Evolutionary conservation across 768 basidiomycete species (phyloP).

Genomic region (Pluteus cervinus): DNA sequence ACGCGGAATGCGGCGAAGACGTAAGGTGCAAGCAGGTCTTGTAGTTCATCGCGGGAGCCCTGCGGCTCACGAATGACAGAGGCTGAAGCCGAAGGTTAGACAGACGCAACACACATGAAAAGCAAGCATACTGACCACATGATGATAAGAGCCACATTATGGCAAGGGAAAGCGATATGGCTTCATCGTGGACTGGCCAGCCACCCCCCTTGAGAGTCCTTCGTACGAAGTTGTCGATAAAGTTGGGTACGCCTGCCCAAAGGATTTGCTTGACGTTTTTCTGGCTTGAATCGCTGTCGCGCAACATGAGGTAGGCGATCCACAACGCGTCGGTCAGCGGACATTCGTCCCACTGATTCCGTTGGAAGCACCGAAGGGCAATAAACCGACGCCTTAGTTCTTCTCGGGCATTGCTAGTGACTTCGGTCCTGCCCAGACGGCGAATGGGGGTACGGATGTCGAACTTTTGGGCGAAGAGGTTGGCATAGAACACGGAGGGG

Average conservation of each 20-base stretch:
- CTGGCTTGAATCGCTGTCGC: conserved; percentile 42
- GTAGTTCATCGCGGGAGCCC: conserved; percentile 23
- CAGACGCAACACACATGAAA: not conserved
- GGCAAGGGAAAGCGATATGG: conserved; percentile 39
- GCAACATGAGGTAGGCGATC: conserved; percentile 51
- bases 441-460: conserved; percentile 36
- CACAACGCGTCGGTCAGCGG: conserved; percentile 39
- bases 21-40: conserved; percentile 34
- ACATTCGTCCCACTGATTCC: conserved; percentile 27
- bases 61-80: conserved; percentile 27
- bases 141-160: conserved; percentile 44
- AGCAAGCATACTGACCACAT: conserved; percentile 21
- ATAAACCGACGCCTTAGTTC: conserved; percentile 41
- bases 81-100: conserved; percentile 13
- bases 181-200: conserved; percentile 43
- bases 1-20: conserved; percentile 46
- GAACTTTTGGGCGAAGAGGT: conserved; percentile 42
- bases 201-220: conserved; percentile 34
- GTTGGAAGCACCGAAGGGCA: conserved; percentile 39
- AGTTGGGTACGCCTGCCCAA: conserved; percentile 33
- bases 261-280: conserved; percentile 42
- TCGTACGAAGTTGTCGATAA: conserved; percentile 35
- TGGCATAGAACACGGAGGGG: conserved; percentile 30
- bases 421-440: conserved; percentile 25
- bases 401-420: conserved; percentile 26